A percentile compares a stretch with the other conserved stretches of the same genome.
These are phyloP conservation scores for Leucogyrophana mollusca DNA, from an alignment of 768 basidiomycete species.

Conservation along the genomic window DNA sequence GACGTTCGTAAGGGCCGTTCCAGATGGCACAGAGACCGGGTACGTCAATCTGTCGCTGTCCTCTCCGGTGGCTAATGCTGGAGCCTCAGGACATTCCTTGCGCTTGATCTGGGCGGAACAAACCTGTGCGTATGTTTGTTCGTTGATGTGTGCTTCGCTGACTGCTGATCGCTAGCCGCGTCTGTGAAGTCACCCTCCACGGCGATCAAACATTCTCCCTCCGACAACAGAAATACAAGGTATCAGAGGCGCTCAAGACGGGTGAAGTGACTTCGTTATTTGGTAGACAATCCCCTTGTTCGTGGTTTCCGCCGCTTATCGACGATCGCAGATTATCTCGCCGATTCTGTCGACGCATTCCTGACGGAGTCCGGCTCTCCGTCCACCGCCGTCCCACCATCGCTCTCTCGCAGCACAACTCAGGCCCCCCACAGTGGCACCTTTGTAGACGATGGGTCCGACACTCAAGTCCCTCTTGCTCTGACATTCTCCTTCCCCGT, in stretches of 20 bases:
- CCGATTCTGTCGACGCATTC: conserved; percentile 95
- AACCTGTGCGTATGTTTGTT: conserved; percentile 71
- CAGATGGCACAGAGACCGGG: conserved; percentile 93
- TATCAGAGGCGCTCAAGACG: conserved; percentile 89
- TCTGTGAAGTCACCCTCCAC: conserved; percentile 90
- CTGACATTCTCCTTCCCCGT: conserved; percentile 98
- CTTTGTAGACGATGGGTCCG: conserved; percentile 18
- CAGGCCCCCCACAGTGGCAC: conserved; percentile 11
- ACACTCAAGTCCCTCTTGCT: conserved; percentile 66
- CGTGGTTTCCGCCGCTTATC: conserved; percentile 4
- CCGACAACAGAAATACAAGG: conserved; percentile 95
- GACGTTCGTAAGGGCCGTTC: conserved; percentile 93
- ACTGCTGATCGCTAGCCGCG: conserved; percentile 57
- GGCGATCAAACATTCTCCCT: conserved; percentile 89
- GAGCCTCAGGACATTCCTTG: conserved; percentile 79
- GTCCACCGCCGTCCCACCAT: conserved; percentile 21
- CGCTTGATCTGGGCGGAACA: conserved; percentile 95
- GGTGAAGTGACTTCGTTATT: conserved; percentile 88
- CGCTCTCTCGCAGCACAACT: conserved; percentile 12
- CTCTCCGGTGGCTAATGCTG: conserved; percentile 8
- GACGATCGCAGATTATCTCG: conserved; percentile 80
- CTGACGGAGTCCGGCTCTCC: conserved; percentile 55
- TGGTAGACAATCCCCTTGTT: conserved; percentile 43
- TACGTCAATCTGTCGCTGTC: conserved; percentile 32
- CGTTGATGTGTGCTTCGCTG: background rate